Base-by-base conservation (phyloP, 2,329 filamentous ascomycete genomes). In the Fusarium gaditjirri region DNA sequence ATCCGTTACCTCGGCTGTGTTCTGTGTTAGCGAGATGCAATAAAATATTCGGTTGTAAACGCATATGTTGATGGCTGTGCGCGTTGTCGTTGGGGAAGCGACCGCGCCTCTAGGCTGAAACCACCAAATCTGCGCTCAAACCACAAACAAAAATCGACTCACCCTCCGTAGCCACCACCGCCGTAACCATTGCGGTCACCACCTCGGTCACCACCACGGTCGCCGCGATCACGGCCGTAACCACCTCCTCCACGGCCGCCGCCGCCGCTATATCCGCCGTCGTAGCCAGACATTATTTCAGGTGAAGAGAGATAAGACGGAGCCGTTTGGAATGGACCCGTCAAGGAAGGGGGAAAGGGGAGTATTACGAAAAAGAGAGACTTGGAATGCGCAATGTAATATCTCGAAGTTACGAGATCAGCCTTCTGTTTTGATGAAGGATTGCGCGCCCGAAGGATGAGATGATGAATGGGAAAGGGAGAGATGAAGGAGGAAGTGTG, bases 161-260 rank as follows among this genome's bases (percentile, higher is more conserved):
- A 83, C 82, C 82, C 81, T 69, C 80, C 80, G 53, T 75, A 77
- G 68, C 78, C 77, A 71, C 78, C 80, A 58, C 81, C 81, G 65
- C 82, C 83, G 44, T 78, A 80, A 62, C 81, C 81, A 71, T 81
- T 82, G 72, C 81, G 79, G 65, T 82, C 81, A 61, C 63, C 81
- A 81, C 86, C 86, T 38, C 86, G 86, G 77, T 81, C 81, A 66
- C 63, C 81, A 81, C 86, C 86, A 41, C 86, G 86, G 77, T 81
- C 81, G 59, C 78, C 75, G 61, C 81, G 77, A 79, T 85, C 80
- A 82, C 85, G 82, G 74, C 81, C 78, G 70, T 82, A 83, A 74
- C 83, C 78, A 54, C 78, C 76, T 58, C 80, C 75, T 58, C 77
- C 77, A 53, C 75, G 70, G 64, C 78, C 73, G 59, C 79, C 79